Evolutionary conservation across 768 basidiomycete genomes (phyloP), one percentile per base, ranked within the genome.

Genomic region (Agrocybe pediades): DNA sequence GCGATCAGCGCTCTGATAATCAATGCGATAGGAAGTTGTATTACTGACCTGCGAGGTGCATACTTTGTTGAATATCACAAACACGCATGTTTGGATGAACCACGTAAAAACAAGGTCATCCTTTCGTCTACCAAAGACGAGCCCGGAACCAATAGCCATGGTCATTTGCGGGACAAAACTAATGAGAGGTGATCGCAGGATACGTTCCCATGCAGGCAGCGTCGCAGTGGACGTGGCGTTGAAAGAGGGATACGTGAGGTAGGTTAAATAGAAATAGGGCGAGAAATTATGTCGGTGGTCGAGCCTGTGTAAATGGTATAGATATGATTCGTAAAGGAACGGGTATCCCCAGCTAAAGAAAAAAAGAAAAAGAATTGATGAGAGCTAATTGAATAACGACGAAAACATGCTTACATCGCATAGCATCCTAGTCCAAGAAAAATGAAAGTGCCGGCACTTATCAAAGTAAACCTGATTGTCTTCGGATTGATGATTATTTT

Each of bases 241-340:
- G 17, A 62, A 49, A 2, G 69, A 53, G 2, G 92, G 88, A 63
- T 95, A 89, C 0, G 86, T 87, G 50, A 98, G 84, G 69, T 98
- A 98, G 33, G 89, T 93, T 27, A 89, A 85, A 68, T 98, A 98
- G 71, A 97, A 98, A 74, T 98, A 97, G 0, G 94, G 92, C 6
- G 95, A 95, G 71, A 99, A 98, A 69, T 99, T 99, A 71, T 98
- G 97, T 51, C 96, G 88, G 63, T 98, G 95, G 71, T 99, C 97
- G 17, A 92, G 84, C 17, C 97, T 84, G 58, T 87, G 83, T 9
- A 92, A 73, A 61, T 98, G 97, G 68, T 98, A 98, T 13, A 98
- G 77, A 68, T 94, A 98, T 1, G 97, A 87, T 67, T 98, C 90
- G 51, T 90, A 78, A 17, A 98, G 70, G 75, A 98, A 97, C 0